Evolutionary conservation across 202 grass and related monocot species (phyloP), one percentile per base, ranked within the genome.

Genomic region (Eragrostis tef): DNA sequence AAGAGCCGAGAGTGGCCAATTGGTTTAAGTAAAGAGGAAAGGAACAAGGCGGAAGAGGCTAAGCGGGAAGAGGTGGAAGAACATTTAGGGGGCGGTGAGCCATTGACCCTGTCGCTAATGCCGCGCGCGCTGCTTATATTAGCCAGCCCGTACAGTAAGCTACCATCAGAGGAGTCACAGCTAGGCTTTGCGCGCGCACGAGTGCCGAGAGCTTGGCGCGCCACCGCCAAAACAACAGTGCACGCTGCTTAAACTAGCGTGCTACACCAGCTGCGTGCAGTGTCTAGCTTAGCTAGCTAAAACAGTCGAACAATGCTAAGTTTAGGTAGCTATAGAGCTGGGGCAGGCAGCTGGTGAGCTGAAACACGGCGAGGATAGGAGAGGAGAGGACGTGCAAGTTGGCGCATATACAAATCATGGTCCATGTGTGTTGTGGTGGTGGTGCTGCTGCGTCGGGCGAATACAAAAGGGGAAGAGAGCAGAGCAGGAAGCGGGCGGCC

Each of bases 51-150:
- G 84, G 59, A 80, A 79, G 76, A 65, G 47, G 83, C 65, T 70
- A 60, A 84, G 49, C 73, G n/a, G 11, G 36, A 3, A 36, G 67
- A 7, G n/a, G 31, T 21, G 82, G 50, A 66, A 67, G 83, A 89
- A 89, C 83, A 82, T 85, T 24, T 89, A 53, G 87, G 87, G 78
- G 73, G 73, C 58, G 65, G 66, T 52, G 72, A 78, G 51, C 71
- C 77, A 85, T 89, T 85, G 87, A 85, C 87, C 87, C 0, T 81
- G 82, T 89, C 64, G 52, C 41, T 81, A 89, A 71, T 77, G 45
- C 31, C 46, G 61, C 48, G 74, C 61, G n/a, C n/a, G n/a, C n/a
- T 67, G 0, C 31, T 34, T 34, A 34, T 2, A 34, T 39, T 39
- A 39, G 5, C 5, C 11, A 20, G 29, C 15, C 3, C 2, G 31